Conservation (phyloP, 164 flowering plant species). For the Amborella trichopoda region DNA sequence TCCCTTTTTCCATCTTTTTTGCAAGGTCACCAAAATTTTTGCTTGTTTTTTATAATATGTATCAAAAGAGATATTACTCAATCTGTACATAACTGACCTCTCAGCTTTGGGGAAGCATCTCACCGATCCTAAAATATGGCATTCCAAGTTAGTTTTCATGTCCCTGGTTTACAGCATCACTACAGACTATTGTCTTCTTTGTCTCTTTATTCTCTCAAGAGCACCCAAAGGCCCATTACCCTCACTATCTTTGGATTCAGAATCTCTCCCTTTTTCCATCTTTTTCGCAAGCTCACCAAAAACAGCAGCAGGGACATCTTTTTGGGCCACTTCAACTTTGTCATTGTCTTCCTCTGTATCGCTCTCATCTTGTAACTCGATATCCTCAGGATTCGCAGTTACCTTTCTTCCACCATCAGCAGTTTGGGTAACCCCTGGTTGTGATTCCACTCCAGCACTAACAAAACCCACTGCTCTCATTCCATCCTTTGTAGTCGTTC, state of each 20-base stretch:
- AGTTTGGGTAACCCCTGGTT: slow-evolving; percentile 14
- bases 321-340: slow-evolving; percentile 59
- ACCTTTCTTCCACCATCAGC: slow-evolving; percentile 30
- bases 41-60: no score
- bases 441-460: slow-evolving; percentile 72
- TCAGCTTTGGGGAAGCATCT: no score
- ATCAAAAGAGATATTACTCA: no score
- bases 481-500: slow-evolving; percentile 21
- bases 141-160: no score
- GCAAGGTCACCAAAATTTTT: slow-evolving; percentile 79
- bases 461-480: slow-evolving; percentile 62
- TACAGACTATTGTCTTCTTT: no score
- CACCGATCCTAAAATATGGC: no score
- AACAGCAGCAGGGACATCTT: slow-evolving; percentile 72
- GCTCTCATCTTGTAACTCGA: slow-evolving; percentile 70
- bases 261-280: slow-evolving; percentile 20
- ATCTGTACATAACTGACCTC: no score
- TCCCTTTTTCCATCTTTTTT: slow-evolving; percentile 28
- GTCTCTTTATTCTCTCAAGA: slow-evolving; percentile 66
- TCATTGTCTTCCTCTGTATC: slow-evolving; percentile 58
- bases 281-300: slow-evolving; percentile 65
- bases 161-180: no score
- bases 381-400: slow-evolving; percentile 54
- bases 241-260: slow-evolving; percentile 13
- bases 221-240: slow-evolving; percentile 53